phyloP scores from a whole-genome alignment of 140 eudicot genomes.

The Anethum foeniculum region DNA sequence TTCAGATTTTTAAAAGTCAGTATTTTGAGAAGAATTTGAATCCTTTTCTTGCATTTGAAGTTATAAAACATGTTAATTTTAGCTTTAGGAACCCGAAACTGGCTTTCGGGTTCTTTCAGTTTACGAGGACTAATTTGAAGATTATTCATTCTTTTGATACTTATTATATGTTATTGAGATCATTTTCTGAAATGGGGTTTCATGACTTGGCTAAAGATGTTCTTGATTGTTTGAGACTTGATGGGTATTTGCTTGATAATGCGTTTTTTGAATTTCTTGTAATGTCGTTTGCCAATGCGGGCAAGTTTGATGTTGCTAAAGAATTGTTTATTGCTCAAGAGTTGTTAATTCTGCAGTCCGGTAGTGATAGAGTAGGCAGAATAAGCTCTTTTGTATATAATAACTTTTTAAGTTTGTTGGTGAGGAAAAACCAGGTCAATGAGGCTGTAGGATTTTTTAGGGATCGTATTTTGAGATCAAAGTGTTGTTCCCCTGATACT shows the following conservation, averaged over 20 bases:
- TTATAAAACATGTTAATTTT: slow-evolving; percentile 29
- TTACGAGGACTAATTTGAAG: slow-evolving; percentile 44
- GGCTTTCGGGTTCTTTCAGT: slow-evolving; percentile 58
- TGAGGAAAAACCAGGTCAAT: slow-evolving; percentile 38
- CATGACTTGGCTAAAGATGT: slow-evolving; percentile 48
- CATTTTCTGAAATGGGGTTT: slow-evolving; percentile 53
- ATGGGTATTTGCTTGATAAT: slow-evolving; percentile 39
- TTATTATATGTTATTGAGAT: slow-evolving; percentile 48
- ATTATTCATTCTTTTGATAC: slow-evolving; percentile 41
- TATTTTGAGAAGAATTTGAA: slow-evolving; percentile 44
- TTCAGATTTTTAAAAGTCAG: slow-evolving; percentile 25
- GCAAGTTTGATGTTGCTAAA: slow-evolving; percentile 44
- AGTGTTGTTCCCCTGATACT: slow-evolving; percentile 37
- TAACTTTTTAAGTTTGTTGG: slow-evolving; percentile 52
- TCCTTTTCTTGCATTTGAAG: slow-evolving; percentile 43
- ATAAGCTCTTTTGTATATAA: slow-evolving; percentile 43
- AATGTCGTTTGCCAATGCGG: slow-evolving; percentile 44
- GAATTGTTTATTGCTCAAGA: slow-evolving; percentile 44
- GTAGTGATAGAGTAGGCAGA: slow-evolving; percentile 21
- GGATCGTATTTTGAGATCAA: slow-evolving; percentile 38
- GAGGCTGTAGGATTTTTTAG: slow-evolving; percentile 64
- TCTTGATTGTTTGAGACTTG: slow-evolving; percentile 49
- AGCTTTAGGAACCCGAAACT: slow-evolving; percentile 35
- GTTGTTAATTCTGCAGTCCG: slow-evolving; percentile 10
- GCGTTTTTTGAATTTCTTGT: slow-evolving; percentile 34